phyloP scores from a whole-genome alignment of 2,329 filamentous ascomycete genomes.

The Talaromyces amestolkiae region DNA sequence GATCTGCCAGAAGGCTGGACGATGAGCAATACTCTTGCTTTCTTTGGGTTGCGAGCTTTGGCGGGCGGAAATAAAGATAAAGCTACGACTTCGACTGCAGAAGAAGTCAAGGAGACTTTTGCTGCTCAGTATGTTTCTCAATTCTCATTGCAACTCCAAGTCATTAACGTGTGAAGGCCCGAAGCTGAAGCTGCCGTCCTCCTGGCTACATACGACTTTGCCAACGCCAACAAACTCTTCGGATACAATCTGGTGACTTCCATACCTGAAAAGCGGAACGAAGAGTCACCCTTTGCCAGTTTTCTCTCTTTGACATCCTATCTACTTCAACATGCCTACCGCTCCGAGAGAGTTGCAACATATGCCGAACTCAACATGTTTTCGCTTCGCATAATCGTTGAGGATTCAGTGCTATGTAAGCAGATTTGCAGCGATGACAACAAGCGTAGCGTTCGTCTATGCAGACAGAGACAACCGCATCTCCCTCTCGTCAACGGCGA shows the following conservation, averaged over 20 bases:
- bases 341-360: constrained; percentile 71
- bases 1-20: constrained; percentile 90
- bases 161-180: constrained; percentile 57
- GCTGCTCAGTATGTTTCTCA: constrained; percentile 64
- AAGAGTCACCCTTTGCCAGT: constrained; percentile 72
- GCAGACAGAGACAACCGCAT: constrained; percentile 83
- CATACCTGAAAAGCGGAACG: constrained; percentile 58
- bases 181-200: constrained; percentile 74
- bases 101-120: constrained; percentile 80
- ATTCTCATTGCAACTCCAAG: constrained; percentile 20
- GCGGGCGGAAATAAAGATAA: constrained; percentile 65
- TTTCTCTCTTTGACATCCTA: constrained; percentile 91
- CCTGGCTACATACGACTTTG: constrained; percentile 87
- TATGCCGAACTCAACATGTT: constrained; percentile 86
- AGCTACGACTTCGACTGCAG: constrained; percentile 63
- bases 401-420: constrained; percentile 80
- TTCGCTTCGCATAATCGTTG: constrained; percentile 79
- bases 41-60: constrained; percentile 79
- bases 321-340: constrained; percentile 86
- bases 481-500: constrained; percentile 72
- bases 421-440: constrained; percentile 77
- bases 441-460: constrained; percentile 73
- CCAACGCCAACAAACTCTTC: constrained; percentile 92
- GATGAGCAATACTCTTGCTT: constrained; percentile 72
- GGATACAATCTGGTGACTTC: constrained; percentile 76